Conservation (phyloP, 2,329 filamentous ascomycete genomes). For the Aureobasidium sp. region DNA sequence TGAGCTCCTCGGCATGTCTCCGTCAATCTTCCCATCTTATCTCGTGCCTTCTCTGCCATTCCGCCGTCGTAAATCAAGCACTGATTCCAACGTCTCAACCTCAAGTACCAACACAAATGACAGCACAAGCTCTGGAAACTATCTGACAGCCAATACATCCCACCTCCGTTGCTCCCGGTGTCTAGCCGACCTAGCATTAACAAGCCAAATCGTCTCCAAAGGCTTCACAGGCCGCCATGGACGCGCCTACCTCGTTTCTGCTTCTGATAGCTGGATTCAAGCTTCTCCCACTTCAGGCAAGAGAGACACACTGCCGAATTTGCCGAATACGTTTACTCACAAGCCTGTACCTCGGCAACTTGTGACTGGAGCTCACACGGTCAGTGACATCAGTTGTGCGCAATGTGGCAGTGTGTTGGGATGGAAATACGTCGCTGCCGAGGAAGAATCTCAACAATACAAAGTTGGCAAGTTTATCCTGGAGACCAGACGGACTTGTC, state of each 20-base stretch:
- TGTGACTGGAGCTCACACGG: slow-evolving; percentile 57
- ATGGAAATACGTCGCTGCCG: slow-evolving; percentile 59
- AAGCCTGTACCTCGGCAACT: slow-evolving; percentile 51
- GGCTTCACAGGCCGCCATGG: slow-evolving; percentile 60
- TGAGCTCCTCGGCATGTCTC: slow-evolving; percentile 12
- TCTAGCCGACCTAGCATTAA: slow-evolving; percentile 51
- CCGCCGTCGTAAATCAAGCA: slow-evolving; percentile 38
- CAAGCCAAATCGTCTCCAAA: slow-evolving; percentile 56
- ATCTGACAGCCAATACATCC: slow-evolving; percentile 43
- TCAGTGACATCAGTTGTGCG: slow-evolving; percentile 52
- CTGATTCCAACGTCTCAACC: slow-evolving; percentile 31
- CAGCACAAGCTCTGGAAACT: slow-evolving; percentile 23
- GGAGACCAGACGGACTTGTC: slow-evolving; percentile 51
- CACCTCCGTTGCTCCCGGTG: slow-evolving; percentile 55
- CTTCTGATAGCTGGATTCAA: slow-evolving; percentile 21
- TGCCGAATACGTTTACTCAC: slow-evolving; percentile 54
- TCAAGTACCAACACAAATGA: slow-evolving; percentile 26
- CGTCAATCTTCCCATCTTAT: slow-evolving; percentile 44
- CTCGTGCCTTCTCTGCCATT: slow-evolving; percentile 45
- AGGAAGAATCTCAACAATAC: slow-evolving; percentile 55
- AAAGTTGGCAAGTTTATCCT: slow-evolving; percentile 63
- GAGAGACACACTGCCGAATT: slow-evolving; percentile 29
- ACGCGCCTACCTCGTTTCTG: slow-evolving; percentile 55
- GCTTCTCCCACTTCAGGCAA: slow-evolving; percentile 16
- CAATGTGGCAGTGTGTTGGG: slow-evolving; percentile 52